Conservation (phyloP, 1,284 basidiomycete species). For the Ustilago trichophora region DNA sequence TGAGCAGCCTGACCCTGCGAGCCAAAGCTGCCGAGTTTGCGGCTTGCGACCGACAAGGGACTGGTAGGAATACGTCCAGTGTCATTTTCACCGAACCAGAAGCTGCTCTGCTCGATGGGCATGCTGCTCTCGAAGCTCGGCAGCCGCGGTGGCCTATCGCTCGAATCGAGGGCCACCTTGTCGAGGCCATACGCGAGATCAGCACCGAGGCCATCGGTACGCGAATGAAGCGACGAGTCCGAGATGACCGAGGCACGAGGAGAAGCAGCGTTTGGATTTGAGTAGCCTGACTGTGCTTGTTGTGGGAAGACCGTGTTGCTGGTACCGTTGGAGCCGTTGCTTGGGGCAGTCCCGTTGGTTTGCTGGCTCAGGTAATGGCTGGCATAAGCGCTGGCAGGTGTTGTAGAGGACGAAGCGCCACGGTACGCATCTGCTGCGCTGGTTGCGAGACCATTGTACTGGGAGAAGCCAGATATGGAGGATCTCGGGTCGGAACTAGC, state of each 20-base stretch:
- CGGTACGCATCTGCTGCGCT: slow-evolving; percentile 44
- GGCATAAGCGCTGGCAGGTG: slow-evolving; percentile 40
- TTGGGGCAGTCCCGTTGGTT: slow-evolving; percentile 3
- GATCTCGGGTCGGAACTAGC: slow-evolving; percentile 24
- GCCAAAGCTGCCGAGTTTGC: slow-evolving; percentile 37
- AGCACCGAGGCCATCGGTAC: slow-evolving; percentile 4
- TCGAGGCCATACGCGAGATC: slow-evolving; percentile 17
- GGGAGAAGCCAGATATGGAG: slow-evolving; percentile 25
- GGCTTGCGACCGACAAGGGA: slow-evolving; percentile 24
- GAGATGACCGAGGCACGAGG: slow-evolving; percentile 33
- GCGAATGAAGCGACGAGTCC: slow-evolving; percentile 7
- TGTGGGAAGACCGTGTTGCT: slow-evolving; percentile 2
- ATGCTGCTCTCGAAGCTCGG: slow-evolving; percentile 50
- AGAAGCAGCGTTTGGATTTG: slow-evolving; percentile 35
- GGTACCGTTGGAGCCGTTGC: slow-evolving; percentile 5
- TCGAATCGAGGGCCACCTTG: slow-evolving; percentile 13
- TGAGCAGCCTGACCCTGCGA: slow-evolving; percentile 36
- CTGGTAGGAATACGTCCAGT: slow-evolving; percentile 19
- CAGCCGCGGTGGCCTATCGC: slow-evolving; percentile 34
- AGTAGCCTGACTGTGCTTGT: slow-evolving; percentile 15
- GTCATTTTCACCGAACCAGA: slow-evolving; percentile 36
- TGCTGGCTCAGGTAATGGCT: slow-evolving; percentile 37
- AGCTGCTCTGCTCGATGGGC: slow-evolving; percentile 26
- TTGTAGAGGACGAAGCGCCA: slow-evolving; percentile 5
- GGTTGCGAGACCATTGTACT: slow-evolving; percentile 24